Conservation (phyloP, 2,329 filamentous ascomycete species). For the Chaetomium globosum region DNA sequence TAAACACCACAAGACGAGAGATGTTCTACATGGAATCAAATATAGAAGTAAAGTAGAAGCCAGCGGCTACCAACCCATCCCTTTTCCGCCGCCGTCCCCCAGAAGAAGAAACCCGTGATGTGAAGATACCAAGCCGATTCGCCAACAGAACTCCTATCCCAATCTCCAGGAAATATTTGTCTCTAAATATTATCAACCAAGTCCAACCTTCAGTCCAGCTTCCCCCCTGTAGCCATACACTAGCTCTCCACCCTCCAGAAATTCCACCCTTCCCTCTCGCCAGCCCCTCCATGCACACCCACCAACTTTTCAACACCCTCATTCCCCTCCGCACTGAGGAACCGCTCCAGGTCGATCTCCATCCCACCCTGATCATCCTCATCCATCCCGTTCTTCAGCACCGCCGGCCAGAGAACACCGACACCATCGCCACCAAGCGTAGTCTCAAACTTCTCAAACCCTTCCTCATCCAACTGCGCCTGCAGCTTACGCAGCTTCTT, state of each 20-base stretch:
- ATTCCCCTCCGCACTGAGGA: slow-evolving; percentile 80
- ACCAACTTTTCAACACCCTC: slow-evolving; percentile 87
- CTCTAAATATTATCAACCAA: background rate
- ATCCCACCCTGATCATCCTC: slow-evolving; percentile 79
- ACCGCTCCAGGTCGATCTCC: slow-evolving; percentile 84
- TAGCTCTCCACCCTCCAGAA: slow-evolving; percentile 72
- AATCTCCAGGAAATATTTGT: background rate
- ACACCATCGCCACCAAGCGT: slow-evolving; percentile 92
- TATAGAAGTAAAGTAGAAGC: slow-evolving; percentile 7
- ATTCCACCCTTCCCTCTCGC: slow-evolving; percentile 79
- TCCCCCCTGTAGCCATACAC: background rate
- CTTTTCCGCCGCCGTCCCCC: slow-evolving; percentile 4
- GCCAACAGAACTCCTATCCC: background rate
- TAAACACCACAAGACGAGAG: slow-evolving; percentile 23
- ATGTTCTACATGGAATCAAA: slow-evolving; percentile 16
- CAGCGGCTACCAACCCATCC: background rate
- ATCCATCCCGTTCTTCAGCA: slow-evolving; percentile 80
- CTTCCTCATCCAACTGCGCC: slow-evolving; percentile 65
- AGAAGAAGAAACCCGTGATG: background rate
- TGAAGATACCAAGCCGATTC: background rate
- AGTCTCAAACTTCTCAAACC: slow-evolving; percentile 83
- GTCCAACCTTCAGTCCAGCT: slow-evolving; percentile 2
- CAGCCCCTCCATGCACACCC: slow-evolving; percentile 69
- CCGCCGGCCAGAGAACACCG: slow-evolving; percentile 89
- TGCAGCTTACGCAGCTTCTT: slow-evolving; percentile 66